These are phyloP conservation scores for Halophytophthora polymorphica DNA, from an alignment of 352 stramenopile genomes.

Conservation along the genomic window DNA sequence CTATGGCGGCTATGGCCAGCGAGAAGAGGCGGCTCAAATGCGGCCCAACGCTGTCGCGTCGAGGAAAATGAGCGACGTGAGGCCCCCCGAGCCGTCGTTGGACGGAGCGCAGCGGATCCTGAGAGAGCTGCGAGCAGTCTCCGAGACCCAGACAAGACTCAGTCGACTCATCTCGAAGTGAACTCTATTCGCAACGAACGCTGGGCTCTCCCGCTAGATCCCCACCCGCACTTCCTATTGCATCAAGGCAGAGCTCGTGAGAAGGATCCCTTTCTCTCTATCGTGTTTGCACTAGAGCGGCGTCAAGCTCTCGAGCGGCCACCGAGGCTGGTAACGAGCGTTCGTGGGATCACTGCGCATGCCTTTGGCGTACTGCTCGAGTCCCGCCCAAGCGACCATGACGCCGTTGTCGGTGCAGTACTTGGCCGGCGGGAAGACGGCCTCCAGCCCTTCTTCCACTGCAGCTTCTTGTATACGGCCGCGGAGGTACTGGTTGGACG, in stretches of 20 bases:
- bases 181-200: conserved; percentile 2
- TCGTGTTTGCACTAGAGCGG: conserved; percentile 26
- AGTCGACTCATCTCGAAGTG: conserved; percentile 21
- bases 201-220: background rate
- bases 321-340: conserved; percentile 70
- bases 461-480: conserved; percentile 68
- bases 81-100: background rate
- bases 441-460: conserved; percentile 40
- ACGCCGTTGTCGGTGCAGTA: conserved; percentile 99
- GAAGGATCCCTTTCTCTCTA: conserved; percentile 3
- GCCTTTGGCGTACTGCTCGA: conserved; percentile 56
- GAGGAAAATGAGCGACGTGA: background rate
- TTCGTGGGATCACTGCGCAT: conserved; percentile 50
- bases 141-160: conserved; percentile 37
- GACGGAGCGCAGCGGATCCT: conserved; percentile 30
- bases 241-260: conserved; percentile 1
- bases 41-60: background rate
- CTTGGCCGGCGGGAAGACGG: conserved; percentile 58
- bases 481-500: conserved; percentile 95
- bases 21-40: background rate
- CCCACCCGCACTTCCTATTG: background rate
- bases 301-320: conserved; percentile 64
- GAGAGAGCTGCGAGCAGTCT: conserved; percentile 38
- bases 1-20: background rate
- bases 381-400: conserved; percentile 94